Conservation (phyloP, 2,329 filamentous ascomycete genomes). For the Fusarium scirpi region DNA sequence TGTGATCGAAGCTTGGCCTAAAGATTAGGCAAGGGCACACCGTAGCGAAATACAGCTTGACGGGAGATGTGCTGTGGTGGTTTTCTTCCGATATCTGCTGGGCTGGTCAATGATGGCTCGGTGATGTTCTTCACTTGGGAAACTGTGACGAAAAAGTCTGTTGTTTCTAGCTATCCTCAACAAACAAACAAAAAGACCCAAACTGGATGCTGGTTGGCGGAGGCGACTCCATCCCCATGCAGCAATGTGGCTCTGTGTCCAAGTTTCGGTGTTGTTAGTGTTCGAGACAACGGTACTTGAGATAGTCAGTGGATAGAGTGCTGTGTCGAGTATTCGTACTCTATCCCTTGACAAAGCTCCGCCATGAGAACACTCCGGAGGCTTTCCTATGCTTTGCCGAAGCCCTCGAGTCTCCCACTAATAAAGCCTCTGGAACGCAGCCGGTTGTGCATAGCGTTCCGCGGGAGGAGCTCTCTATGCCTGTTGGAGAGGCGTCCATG, state of each 20-base stretch:
- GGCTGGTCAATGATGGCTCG: background rate
- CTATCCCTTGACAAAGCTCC: constrained; percentile 25
- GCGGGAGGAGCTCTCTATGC: constrained; percentile 28
- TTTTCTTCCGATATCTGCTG: constrained; percentile 11
- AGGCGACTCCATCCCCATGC: constrained; percentile 32
- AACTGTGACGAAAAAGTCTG: constrained; percentile 4
- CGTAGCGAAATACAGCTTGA: constrained; percentile 30
- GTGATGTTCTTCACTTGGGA: background rate
- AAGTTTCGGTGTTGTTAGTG: constrained; percentile 32
- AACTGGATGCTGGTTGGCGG: constrained; percentile 25
- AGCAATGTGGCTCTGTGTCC: constrained; percentile 30
- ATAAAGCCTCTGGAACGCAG: constrained; percentile 35
- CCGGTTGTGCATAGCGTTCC: constrained; percentile 28
- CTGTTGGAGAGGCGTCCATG: constrained; percentile 24
- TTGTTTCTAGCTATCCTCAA: constrained; percentile 12
- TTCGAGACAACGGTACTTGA: constrained; percentile 35
- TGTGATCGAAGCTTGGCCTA: constrained; percentile 41
- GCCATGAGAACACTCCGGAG: background rate
- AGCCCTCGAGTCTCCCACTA: constrained; percentile 31
- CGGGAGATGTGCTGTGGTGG: constrained; percentile 3
- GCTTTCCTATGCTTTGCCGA: constrained; percentile 31
- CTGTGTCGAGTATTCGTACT: constrained; percentile 28
- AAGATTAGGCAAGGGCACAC: constrained; percentile 26
- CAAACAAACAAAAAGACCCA: constrained; percentile 8
- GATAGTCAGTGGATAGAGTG: constrained; percentile 14